Evolutionary conservation across 2,329 filamentous ascomycete species (phyloP), one percentile per base, ranked within the genome.

Genomic region (Boeremia lycopersici): DNA sequence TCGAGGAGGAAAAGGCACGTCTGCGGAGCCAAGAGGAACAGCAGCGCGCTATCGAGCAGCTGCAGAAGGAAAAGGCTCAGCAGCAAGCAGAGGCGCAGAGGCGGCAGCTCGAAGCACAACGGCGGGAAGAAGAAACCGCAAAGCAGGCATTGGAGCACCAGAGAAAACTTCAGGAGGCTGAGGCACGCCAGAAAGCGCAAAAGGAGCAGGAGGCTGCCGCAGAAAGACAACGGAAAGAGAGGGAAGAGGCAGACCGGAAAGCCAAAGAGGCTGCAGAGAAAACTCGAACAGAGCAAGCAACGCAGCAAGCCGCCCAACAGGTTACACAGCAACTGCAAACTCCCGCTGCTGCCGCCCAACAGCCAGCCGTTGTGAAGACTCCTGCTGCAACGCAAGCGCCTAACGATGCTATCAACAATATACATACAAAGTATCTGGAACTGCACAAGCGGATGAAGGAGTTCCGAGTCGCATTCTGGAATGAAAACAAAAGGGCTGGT

Each of bases 41-140:
- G 55, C 65, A 66, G 47, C 61, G 64, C n/a, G 73, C 71, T 23
- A 59, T 77, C 43, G 76, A 79, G 53, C 68, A 68, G 10, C 62
- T 82, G 59, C 74, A 77, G 36, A 73, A 70, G 43, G 77, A 79
- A 19, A 78, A 75, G 41, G 76, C 78, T 12, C 77, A 78, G 42
- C 65, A 73, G 40, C 72, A 76, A 53, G 70, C 71, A n/a, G 72
- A 71, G 45, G 68, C 70, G 29, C 67, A 71, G 29, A 68, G 66
- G 13, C 67, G 67, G 36, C 56, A 64, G 29, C 57, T 76, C 6
- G 75, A 77, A 54, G 68, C 66, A 30, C 69, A 67, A 41, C 63
- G 63, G 43, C 65, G 72, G 42, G 68, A 73, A 38, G 69, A 73
- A 45, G 70, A 72, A 48, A 64, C 61, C 2, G 63, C 63, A 6